These are phyloP conservation scores for Pueraria montana DNA, from an alignment of 306 rosid species.

Conservation along the genomic window DNA sequence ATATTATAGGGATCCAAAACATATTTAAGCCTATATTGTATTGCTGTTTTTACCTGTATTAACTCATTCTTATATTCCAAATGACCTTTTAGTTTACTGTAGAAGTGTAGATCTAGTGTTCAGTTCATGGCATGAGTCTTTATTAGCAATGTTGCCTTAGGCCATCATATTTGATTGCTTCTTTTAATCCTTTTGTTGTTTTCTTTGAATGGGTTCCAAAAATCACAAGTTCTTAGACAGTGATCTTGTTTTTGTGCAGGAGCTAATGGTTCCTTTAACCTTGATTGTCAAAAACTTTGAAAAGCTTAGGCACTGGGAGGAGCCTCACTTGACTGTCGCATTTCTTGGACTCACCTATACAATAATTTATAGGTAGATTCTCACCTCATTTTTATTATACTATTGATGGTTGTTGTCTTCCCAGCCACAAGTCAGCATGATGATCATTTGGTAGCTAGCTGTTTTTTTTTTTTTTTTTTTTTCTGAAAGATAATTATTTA, in stretches of 20 bases:
- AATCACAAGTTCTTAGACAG: not conserved
- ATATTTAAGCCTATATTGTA: no score
- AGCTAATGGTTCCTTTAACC: conserved; percentile 79
- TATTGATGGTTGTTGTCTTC: conserved; percentile 20
- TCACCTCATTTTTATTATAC: conserved; percentile 24
- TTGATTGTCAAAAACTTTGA: conserved; percentile 65
- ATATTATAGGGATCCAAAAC: no score
- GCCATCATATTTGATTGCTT: conserved; percentile 1
- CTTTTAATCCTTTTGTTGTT: conserved; percentile 12
- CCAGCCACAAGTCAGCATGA: conserved; percentile 17
- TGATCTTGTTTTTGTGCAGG: conserved; percentile 67
- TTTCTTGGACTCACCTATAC: conserved; percentile 79
- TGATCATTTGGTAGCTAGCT: conserved; percentile 27
- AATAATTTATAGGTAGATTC: conserved; percentile 75
- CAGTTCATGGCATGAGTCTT: conserved; percentile 15
- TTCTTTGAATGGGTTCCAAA: conserved; percentile 34
- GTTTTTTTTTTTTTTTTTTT: not conserved
- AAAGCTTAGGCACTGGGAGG: conserved; percentile 92
- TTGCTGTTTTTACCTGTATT: not conserved
- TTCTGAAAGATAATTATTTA: not conserved
- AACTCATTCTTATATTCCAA: conserved; percentile 14
- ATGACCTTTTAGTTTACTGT: conserved; percentile 27
- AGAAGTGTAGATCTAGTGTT: conserved; percentile 34
- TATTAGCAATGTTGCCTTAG: conserved; percentile 9
- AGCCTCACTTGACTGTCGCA: conserved; percentile 81